Conservation (phyloP, 1,284 basidiomycete species). For the Pyrrhoderma lamaoense region DNA sequence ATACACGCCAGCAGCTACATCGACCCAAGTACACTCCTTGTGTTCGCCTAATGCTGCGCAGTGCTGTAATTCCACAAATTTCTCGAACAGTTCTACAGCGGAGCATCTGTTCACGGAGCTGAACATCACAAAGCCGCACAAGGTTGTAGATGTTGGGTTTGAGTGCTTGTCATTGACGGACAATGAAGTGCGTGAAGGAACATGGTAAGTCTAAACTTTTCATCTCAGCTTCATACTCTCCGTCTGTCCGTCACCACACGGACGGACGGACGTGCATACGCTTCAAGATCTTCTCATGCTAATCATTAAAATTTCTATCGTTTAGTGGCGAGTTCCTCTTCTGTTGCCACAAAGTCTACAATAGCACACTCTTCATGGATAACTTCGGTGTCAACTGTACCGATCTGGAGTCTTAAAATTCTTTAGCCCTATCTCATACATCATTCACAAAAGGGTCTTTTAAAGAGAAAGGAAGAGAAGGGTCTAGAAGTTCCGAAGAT, state of each 20-base stretch:
- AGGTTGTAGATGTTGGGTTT: conserved; percentile 10
- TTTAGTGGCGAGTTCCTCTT: conserved; percentile 11
- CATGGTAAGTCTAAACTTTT: conserved; percentile 5
- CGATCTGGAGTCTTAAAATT: conserved; percentile 8
- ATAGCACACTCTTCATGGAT: not conserved
- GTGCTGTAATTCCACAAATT: conserved; percentile 5
- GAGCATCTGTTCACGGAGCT: not conserved
- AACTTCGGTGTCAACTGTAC: conserved; percentile 10
- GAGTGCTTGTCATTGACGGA: conserved; percentile 9
- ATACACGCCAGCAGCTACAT: not conserved
- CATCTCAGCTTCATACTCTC: too few species aligned
- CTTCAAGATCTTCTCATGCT: not conserved
- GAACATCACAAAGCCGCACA: not conserved
- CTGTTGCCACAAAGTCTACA: conserved; percentile 14
- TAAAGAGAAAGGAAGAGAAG: too few species aligned
- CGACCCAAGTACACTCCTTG: conserved; percentile 2
- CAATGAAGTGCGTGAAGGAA: conserved; percentile 9
- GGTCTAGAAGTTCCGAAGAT: too few species aligned
- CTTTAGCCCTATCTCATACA: too few species aligned
- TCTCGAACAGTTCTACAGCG: conserved; percentile 9
- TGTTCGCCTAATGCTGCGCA: conserved; percentile 7
- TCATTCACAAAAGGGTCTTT: too few species aligned
- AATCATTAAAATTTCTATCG: not conserved
- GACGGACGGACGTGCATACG: too few species aligned
- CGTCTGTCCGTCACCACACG: too few species aligned